Percentiles rank a stretch among this genome's conserved stretches.
These are phyloP conservation scores for Eucalyptus albens DNA, from an alignment of 345 rosid species.

Conservation along the genomic window DNA sequence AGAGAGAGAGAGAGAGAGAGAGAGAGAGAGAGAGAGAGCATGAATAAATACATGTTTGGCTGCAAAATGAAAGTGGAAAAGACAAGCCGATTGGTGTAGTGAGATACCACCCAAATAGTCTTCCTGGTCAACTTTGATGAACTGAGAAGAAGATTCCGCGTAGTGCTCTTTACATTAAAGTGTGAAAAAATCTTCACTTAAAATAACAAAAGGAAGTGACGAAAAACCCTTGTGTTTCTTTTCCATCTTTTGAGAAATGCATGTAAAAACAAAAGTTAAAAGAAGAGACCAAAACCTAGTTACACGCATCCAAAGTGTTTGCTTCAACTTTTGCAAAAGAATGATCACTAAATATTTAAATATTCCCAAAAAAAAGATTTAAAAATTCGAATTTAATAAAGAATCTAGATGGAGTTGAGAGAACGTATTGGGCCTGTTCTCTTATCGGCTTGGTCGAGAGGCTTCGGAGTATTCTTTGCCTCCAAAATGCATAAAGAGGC, in stretches of 20 bases:
- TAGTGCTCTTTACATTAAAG: not conserved
- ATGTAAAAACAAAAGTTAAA: slow-evolving; percentile 11
- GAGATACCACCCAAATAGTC: not conserved
- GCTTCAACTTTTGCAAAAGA: slow-evolving; percentile 40
- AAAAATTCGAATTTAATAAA: not conserved
- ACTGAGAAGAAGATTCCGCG: not conserved
- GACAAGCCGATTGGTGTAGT: not conserved
- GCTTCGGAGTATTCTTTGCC: slow-evolving; percentile 23
- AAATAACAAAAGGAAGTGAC: not conserved
- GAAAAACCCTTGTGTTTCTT: not conserved
- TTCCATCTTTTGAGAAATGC: not conserved
- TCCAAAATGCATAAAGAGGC: not conserved
- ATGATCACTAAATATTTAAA: not conserved
- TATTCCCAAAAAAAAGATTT: not conserved
- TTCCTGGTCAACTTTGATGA: not conserved
- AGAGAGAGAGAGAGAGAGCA: not conserved
- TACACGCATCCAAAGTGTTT: slow-evolving; percentile 30
- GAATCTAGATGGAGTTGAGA: not conserved
- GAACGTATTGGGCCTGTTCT: not conserved
- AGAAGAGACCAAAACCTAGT: slow-evolving; percentile 52
- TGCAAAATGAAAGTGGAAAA: not conserved
- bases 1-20: not conserved
- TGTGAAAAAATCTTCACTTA: not conserved
- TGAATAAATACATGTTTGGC: not conserved
- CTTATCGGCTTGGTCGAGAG: not conserved